Evolutionary conservation across 1,284 basidiomycete species (phyloP), one percentile per base, ranked within the genome.

Genomic region (Malassezia sympodialis): DNA sequence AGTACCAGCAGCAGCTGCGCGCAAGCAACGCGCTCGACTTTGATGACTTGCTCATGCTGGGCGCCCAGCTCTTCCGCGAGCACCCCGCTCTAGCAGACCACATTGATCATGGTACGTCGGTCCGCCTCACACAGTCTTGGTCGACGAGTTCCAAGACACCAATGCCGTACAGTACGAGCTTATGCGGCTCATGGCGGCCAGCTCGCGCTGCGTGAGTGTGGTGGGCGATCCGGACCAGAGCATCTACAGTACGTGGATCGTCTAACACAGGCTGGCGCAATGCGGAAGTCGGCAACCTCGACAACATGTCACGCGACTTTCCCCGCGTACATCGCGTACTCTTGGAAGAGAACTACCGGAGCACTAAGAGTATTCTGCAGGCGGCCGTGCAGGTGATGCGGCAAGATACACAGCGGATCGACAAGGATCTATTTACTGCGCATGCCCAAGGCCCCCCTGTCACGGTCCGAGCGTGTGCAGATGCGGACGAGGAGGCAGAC

Each of bases 141-240:
- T 94, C 12, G 90, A 94, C 74, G 90, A 94, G 77, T 90, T 86
- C 60, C 84, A 94, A 76, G 90, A 94, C 71, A 93, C 89, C 1
- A 93, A 91, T 67, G 81, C 79, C 2, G 84, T 84, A 6, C 89
- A 93, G 74, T 91, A 90, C 71, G 80, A 85, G 61, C 81, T 93
- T 28, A 87, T 93, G 84, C 79, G 32, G 82, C 84, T 58, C 6
- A 48, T 68, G 4, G 59, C 68, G 2, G 19, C 34, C 17, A 44
- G 57, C 1, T 62, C 57, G 12, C 58, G 60, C 28, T 56, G 61
- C 17, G 79, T 90, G 26, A 90, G 85, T 4, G 81, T 91, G 34
- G 89, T 94, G 3, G 90, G 90, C 0, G 90, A 94, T 76, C 89
- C 90, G 0, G 89, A 94, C 75, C 89, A 93, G 70, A 88, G 87